These are phyloP conservation scores for Petunia hybrid DNA, from an alignment of 305 asterid genomes.

Conservation along the genomic window DNA sequence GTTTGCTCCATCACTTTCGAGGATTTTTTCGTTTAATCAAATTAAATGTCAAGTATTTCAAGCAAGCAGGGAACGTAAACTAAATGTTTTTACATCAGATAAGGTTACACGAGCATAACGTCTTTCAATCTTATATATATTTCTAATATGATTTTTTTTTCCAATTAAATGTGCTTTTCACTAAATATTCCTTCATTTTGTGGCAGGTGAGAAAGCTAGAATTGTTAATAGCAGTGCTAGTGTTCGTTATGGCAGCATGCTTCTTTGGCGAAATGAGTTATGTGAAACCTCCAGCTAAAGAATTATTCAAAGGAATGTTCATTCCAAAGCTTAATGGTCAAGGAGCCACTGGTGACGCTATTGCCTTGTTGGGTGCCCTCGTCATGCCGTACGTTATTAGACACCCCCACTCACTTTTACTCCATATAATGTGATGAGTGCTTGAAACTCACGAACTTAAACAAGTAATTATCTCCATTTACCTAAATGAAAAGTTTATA, in stretches of 20 bases:
- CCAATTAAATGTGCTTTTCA: background rate
- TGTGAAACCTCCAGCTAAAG: slow-evolving; percentile 79
- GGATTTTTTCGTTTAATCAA: too few relatives aligned
- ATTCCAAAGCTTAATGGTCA: slow-evolving; percentile 77
- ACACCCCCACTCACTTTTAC: background rate
- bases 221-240: slow-evolving; percentile 69
- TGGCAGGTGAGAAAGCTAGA: slow-evolving; percentile 85
- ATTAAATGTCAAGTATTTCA: too few relatives aligned
- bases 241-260: slow-evolving; percentile 89
- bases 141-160: background rate
- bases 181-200: too few relatives aligned
- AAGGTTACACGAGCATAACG: too few relatives aligned
- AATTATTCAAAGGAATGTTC: slow-evolving; percentile 80
- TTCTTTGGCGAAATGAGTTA: slow-evolving; percentile 86
- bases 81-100: too few relatives aligned
- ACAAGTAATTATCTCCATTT: background rate
- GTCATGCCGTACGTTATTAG: slow-evolving; percentile 78
- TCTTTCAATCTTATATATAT: too few relatives aligned
- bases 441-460: too few relatives aligned
- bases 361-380: slow-evolving; percentile 90
- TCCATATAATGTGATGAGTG: too few relatives aligned
- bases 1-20: too few relatives aligned
- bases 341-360: slow-evolving; percentile 84
- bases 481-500: too few relatives aligned
- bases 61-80: too few relatives aligned